Evolutionary conservation across 352 stramenopile species (phyloP).

Genomic region (Globisporangium radiosum): DNA sequence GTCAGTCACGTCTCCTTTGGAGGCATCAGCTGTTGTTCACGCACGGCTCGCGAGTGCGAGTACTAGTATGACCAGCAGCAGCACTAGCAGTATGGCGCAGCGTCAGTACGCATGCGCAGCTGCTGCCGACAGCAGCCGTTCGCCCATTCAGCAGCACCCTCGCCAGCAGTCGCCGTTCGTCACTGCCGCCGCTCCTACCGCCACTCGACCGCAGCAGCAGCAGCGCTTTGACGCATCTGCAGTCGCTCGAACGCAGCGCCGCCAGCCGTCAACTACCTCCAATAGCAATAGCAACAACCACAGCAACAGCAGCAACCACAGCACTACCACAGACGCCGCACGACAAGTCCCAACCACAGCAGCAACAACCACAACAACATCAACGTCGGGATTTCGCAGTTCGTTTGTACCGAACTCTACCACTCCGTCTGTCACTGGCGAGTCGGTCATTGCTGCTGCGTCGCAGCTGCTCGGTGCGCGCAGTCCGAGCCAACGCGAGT

Average conservation of each 20-base stretch:
- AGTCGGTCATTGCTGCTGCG: slow-evolving; percentile 14
- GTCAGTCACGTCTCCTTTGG: not conserved
- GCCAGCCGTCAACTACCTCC: not conserved
- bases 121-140: not conserved
- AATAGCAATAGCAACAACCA: not conserved
- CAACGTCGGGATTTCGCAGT: not conserved
- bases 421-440: not conserved
- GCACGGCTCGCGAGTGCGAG: no score
- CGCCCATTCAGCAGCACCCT: not conserved
- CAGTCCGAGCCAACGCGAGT: slow-evolving; percentile 27
- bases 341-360: not conserved
- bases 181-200: not conserved
- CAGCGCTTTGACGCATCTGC: not conserved
- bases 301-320: not conserved
- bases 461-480: slow-evolving; percentile 10
- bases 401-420: not conserved
- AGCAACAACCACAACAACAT: not conserved
- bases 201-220: not conserved
- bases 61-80: not conserved
- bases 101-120: not conserved
- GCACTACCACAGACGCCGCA: not conserved
- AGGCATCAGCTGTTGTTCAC: no score
- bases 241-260: no score
- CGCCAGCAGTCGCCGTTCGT: not conserved
- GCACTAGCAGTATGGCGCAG: no score